phyloP scores from a whole-genome alignment of 495 filamentous ascomycete genomes.

The Ramalina intermedia region DNA sequence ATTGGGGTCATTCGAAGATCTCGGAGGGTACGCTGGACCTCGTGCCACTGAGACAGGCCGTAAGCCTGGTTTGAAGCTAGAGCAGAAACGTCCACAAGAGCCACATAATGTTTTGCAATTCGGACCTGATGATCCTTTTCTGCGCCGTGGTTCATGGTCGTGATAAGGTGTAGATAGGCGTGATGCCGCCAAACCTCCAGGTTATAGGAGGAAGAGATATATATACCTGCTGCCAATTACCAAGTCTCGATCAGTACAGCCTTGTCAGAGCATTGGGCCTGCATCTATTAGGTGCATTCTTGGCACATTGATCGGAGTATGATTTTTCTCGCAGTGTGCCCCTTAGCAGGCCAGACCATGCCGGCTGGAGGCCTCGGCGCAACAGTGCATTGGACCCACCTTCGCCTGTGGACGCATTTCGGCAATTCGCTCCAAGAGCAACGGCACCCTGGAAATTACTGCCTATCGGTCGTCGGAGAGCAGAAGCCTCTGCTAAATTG shows the following conservation, averaged over 20 bases:
- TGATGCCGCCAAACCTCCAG: neutral
- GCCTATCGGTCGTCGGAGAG: no score
- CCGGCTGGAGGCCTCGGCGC: neutral
- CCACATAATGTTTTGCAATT: neutral
- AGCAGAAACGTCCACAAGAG: neutral
- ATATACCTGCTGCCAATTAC: neutral
- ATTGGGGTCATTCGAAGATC: neutral
- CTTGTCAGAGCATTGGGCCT: neutral
- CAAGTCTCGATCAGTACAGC: neutral
- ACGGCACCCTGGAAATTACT: no score
- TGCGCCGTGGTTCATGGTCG: neutral
- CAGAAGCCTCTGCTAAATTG: no score
- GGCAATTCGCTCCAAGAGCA: neutral
- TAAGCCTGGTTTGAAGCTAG: neutral
- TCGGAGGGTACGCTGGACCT: neutral
- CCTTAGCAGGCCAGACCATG: neutral
- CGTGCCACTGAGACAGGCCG: neutral
- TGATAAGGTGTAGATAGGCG: neutral
- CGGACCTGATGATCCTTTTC: neutral
- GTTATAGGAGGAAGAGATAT: neutral
- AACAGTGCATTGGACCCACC: neutral
- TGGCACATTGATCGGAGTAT: neutral
- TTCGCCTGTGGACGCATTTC: neutral
- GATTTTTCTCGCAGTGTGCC: neutral
- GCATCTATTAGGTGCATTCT: neutral